Percentiles rank a stretch among this genome's conserved stretches.
phyloP scores from a whole-genome alignment of 495 filamentous ascomycete species.

The Staphylotrichum tortipilum region DNA sequence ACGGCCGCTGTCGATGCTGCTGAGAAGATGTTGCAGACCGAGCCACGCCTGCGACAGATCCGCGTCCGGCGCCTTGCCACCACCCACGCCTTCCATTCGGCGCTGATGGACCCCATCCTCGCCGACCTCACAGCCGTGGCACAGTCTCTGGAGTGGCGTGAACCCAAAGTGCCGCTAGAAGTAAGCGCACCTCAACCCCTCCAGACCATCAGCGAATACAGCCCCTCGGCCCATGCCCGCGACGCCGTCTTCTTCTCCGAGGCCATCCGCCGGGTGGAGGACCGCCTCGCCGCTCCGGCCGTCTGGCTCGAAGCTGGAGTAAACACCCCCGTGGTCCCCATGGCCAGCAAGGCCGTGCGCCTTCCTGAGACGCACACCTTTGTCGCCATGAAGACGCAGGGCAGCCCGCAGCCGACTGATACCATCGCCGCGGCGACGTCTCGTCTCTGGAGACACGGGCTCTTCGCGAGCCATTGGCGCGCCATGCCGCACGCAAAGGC shows the following conservation, averaged over 20 bases:
- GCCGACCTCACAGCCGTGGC: conserved; percentile 20
- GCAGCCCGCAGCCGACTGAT: neutral
- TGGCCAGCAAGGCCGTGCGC: conserved; percentile 7
- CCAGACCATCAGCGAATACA: too few species aligned
- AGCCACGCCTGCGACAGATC: neutral
- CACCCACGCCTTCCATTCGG: conserved; percentile 41
- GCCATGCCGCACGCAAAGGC: neutral
- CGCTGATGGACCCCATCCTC: conserved; percentile 30
- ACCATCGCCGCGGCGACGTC: neutral
- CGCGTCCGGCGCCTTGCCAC: conserved; percentile 22
- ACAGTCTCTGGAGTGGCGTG: conserved; percentile 14
- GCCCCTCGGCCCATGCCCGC: conserved; percentile 5
- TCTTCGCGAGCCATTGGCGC: neutral
- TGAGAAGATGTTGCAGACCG: conserved; percentile 15
- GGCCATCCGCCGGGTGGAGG: conserved; percentile 24
- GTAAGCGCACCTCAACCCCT: too few species aligned
- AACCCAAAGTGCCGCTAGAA: too few species aligned
- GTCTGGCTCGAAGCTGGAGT: conserved; percentile 3
- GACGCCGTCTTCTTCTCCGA: conserved; percentile 27
- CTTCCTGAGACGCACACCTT: conserved; percentile 4
- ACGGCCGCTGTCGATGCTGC: conserved; percentile 23
- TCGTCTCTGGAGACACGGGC: neutral
- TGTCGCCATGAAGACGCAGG: neutral
- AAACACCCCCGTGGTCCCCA: too few species aligned
- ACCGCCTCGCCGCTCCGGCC: conserved; percentile 14